Evolutionary conservation across 257 asterid genomes (phyloP), one percentile per base, ranked within the genome.

Genomic region (Lavandula angustifolia): DNA sequence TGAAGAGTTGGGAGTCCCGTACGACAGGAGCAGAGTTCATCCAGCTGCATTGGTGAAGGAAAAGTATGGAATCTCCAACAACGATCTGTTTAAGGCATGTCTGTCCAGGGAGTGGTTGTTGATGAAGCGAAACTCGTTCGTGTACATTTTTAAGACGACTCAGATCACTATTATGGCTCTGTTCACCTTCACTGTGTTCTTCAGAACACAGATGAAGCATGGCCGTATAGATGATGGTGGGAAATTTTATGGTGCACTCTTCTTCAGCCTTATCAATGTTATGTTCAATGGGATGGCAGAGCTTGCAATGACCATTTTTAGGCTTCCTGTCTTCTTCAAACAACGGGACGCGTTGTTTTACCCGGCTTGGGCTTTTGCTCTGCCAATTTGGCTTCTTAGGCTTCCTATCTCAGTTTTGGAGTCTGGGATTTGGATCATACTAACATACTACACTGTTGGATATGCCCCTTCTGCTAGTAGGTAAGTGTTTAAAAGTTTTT

Each of bases 211-310:
- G 57, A 85, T 85, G 94, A 77, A 77, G 60, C 67, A 76, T 29
- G 90, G 94, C 7, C 78, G 75, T 29, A 72, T 78, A 40, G 87
- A 76, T 29, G 90, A 83, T 29, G 94, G 94, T 33, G 70, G 78
- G 37, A 85, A 85, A 49, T 81, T 81, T 73, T 83, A 83, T 10
- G 89, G 87, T 17, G 94, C 94, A 13, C 72, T 85, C 40, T 85
- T 85, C 66, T 85, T 83, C 72, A 83, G 89, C 68, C 94, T 85
- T 40, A 68, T 85, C 6, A 85, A 83, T 42, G 89, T 85, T 42
- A 85, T 85, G 94, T 85, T 85, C 70, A 83, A 83, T 54, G 94
- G 94, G 43, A 85, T 80, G 81, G 84, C 89, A 0, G 94, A 85
- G 79, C 87, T 85, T 43, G 94, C 87, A 17, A 70, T 85, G 89